Percentiles rank a stretch among this genome's conserved stretches.
These are phyloP conservation scores for Goffeauzyma gilvescens DNA, from an alignment of 768 basidiomycete species.

Conservation along the genomic window DNA sequence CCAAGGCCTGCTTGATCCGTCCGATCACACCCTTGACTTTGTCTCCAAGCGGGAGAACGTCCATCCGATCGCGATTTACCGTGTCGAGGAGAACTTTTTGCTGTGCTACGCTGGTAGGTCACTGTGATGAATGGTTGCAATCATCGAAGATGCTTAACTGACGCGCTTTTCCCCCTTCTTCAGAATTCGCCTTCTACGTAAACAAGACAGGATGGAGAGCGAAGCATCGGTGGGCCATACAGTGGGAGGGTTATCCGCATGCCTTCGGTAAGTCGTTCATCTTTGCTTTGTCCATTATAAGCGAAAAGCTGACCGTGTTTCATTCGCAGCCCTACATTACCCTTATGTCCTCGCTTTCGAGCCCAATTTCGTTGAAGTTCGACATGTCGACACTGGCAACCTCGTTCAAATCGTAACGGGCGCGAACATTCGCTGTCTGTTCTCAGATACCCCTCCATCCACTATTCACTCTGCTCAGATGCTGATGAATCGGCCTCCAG, in stretches of 20 bases:
- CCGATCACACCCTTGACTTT: slow-evolving; percentile 78
- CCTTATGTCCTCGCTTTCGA: slow-evolving; percentile 95
- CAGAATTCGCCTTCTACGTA: slow-evolving; percentile 98
- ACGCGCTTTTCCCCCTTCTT: slow-evolving; percentile 8
- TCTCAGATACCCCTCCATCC: slow-evolving; percentile 82
- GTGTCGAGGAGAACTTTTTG: slow-evolving; percentile 88
- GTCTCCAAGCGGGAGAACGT: slow-evolving; percentile 74
- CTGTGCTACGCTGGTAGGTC: slow-evolving; percentile 85
- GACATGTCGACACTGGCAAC: slow-evolving; percentile 78
- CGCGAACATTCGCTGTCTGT: slow-evolving; percentile 69
- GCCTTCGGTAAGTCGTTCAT: slow-evolving; percentile 57
- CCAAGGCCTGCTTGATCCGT: slow-evolving; percentile 82
- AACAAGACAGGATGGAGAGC: slow-evolving; percentile 89
- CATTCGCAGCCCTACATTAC: slow-evolving; percentile 61
- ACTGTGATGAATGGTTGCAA: neutral
- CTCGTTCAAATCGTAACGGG: slow-evolving; percentile 91
- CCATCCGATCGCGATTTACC: slow-evolving; percentile 85
- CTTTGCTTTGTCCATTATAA: neutral
- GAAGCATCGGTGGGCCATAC: slow-evolving; percentile 75
- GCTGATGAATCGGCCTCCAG: slow-evolving; percentile 22
- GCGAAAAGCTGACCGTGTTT: neutral
- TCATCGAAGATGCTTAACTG: neutral
- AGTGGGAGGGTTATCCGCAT: slow-evolving; percentile 88
- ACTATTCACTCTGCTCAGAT: slow-evolving; percentile 41
- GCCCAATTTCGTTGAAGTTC: slow-evolving; percentile 85